Evolutionary conservation across 306 rosid species (phyloP), one percentile per base, ranked within the genome.

Genomic region (Dalbergia cochinchinensis): DNA sequence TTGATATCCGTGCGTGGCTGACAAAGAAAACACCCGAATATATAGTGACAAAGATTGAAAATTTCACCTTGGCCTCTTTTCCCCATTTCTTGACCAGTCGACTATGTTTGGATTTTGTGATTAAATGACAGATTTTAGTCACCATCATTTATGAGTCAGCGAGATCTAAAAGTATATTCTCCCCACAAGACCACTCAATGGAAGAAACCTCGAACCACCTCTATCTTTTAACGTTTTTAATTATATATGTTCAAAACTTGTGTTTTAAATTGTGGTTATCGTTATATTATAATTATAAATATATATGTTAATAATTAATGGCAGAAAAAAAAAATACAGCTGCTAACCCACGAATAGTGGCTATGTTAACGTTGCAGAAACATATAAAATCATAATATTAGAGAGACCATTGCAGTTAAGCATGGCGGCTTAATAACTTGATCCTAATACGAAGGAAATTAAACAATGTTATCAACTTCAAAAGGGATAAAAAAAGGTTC

Each of bases 21-120:
- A 26, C 12, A 22, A 5, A 26, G 11, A 64, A 65, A 55, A 22
- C 26, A 64, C 5, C 11, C 22, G 3, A 53, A 20, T 18, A 77
- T 39, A 13, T 11, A 10, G 51, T 33, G 78, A 74, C 31, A 15
- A 35, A 64, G 47, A 57, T 69, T 44, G 45, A 60, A 79, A 70
- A 66, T 60, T 74, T 79, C 5, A 37, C 0, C 8, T 37, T 47
- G 11, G 47, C 60, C n/a, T 59, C 8, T 78, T 75, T 74, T 53
- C 72, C 65, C 57, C 15, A 63, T 53, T 65, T 79, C 65, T 80
- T 74, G 82, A 75, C 82, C 61, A 54, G 72, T 74, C 48, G 42
- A 14, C 59, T 19, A 62, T 41, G 69, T 64, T 74, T 65, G 75
- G 77, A 55, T 68, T 61, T 61, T 33, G 66, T 18, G 33, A 11